Conservation (phyloP, 305 asterid genomes). For the Fraxinus sp. region DNA sequence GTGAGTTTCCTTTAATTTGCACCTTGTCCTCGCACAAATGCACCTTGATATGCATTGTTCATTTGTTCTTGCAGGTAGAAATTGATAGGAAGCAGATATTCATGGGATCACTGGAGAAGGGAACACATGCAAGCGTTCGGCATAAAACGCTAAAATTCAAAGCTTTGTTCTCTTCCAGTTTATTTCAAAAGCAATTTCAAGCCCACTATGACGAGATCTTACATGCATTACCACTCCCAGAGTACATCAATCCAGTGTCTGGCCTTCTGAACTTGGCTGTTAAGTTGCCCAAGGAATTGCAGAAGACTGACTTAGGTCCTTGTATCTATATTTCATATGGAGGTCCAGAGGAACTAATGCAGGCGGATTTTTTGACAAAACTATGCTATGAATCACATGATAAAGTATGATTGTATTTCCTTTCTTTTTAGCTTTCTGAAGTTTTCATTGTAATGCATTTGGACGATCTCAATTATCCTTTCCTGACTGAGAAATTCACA, state of each 20-base stretch:
- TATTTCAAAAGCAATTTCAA: conserved; percentile 80
- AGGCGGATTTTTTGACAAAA: conserved; percentile 65
- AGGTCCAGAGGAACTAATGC: conserved; percentile 66
- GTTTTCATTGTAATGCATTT: neutral
- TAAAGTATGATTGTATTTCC: conserved; percentile 46
- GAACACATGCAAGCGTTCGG: conserved; percentile 62
- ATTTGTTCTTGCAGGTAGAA: conserved; percentile 64
- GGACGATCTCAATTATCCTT: conserved; percentile 10
- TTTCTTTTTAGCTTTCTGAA: conserved; percentile 17
- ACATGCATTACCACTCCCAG: conserved; percentile 75
- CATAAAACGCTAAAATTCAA: conserved; percentile 62
- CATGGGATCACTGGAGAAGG: conserved; percentile 78
- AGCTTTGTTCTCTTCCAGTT: conserved; percentile 76
- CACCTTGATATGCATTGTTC: neutral
- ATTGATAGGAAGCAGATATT: conserved; percentile 62
- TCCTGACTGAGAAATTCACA: conserved; percentile 5
- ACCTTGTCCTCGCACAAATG: conserved; percentile 14
- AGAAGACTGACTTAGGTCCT: conserved; percentile 77
- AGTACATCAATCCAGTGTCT: conserved; percentile 69
- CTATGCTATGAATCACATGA: conserved; percentile 82
- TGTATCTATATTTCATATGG: conserved; percentile 74
- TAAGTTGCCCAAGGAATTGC: conserved; percentile 64
- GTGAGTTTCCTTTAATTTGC: conserved; percentile 5
- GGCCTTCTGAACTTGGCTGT: conserved; percentile 80
- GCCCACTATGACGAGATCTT: conserved; percentile 66